Evolutionary conservation across 441 rosid genomes (phyloP).

Genomic region (Populus tomentosa): DNA sequence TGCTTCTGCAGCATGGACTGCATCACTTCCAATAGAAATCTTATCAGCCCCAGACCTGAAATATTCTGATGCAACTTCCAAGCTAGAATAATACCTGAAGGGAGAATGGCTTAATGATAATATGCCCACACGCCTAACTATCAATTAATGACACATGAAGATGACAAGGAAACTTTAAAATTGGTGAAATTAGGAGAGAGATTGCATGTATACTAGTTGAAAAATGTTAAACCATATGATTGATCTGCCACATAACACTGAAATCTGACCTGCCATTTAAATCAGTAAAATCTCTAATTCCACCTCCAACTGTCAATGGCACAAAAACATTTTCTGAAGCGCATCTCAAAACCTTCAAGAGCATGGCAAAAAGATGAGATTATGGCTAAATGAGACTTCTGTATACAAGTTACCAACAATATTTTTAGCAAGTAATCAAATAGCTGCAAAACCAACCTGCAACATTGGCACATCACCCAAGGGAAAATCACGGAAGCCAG

Average conservation of each 20-base stretch:
- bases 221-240: neutral
- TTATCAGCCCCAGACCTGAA: slow-evolving; percentile 98
- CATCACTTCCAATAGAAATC: slow-evolving; percentile 96
- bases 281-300: slow-evolving; percentile 93
- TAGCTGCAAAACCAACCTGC: slow-evolving; percentile 50
- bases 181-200: neutral
- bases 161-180: neutral
- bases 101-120: slow-evolving; percentile 10
- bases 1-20: slow-evolving; percentile 90
- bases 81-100: slow-evolving; percentile 87
- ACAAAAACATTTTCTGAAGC: slow-evolving; percentile 96
- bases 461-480: slow-evolving; percentile 96
- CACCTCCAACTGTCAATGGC: slow-evolving; percentile 98
- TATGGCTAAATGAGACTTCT: neutral
- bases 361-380: slow-evolving; percentile 15
- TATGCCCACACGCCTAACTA: neutral
- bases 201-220: neutral
- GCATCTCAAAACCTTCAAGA: slow-evolving; percentile 67
- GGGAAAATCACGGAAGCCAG: slow-evolving; percentile 94
- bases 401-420: neutral
- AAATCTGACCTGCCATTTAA: slow-evolving; percentile 74
- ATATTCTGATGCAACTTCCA: slow-evolving; percentile 98
- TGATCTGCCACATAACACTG: neutral
- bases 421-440: neutral
- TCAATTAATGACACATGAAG: neutral